A percentile compares a stretch with the other conserved stretches of the same genome.
These are phyloP conservation scores for Lachancea meyersii DNA, from an alignment of 805 yeast species.

Conservation along the genomic window DNA sequence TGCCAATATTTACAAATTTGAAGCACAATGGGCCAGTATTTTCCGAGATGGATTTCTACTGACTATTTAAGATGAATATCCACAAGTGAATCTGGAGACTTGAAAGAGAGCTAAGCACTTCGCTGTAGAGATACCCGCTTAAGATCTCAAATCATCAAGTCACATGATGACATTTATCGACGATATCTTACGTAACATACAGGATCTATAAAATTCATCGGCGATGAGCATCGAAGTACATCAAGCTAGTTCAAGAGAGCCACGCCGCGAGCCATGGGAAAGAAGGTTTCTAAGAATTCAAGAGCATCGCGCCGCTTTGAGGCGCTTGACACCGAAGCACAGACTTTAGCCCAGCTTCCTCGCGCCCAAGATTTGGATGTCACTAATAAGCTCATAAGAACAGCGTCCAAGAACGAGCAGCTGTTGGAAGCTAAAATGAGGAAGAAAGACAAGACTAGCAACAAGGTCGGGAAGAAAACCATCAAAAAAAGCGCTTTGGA, in stretches of 20 bases:
- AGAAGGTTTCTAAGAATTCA: slow-evolving; percentile 54
- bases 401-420: slow-evolving; percentile 59
- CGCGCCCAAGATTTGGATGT: slow-evolving; percentile 55
- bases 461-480: slow-evolving; percentile 20
- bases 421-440: slow-evolving; percentile 52
- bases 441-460: slow-evolving; percentile 30
- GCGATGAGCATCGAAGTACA: slow-evolving; percentile 2
- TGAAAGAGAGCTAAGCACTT: no score
- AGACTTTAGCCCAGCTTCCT: slow-evolving; percentile 46
- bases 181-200: background rate
- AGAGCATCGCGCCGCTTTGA: slow-evolving; percentile 74
- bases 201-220: background rate
- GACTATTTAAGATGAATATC: no score
- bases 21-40: no score
- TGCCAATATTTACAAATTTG: no score
- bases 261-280: no score
- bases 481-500: slow-evolving; percentile 31
- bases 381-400: slow-evolving; percentile 59
- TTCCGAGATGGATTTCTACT: no score
- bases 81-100: no score
- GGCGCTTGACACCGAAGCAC: slow-evolving; percentile 41
- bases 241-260: background rate
- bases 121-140: no score
- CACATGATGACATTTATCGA: background rate
- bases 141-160: no score